Evolutionary conservation across 192 early-diverging fungal species (phyloP).

Genomic region (Podila horticola): DNA sequence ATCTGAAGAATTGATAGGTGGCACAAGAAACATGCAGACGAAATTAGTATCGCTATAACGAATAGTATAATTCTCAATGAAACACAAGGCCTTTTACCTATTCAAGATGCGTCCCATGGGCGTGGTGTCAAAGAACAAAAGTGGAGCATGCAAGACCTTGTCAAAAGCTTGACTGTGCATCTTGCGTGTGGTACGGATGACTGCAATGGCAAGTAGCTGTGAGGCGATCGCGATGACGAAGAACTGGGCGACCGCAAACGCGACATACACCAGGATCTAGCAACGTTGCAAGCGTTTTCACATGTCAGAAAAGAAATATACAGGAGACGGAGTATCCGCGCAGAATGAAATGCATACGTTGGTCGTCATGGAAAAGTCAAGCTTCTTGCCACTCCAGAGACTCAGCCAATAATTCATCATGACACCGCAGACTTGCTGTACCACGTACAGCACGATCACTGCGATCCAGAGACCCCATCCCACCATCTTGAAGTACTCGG

Average conservation of each 20-base stretch:
- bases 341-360: slow-evolving; percentile 3
- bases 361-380: slow-evolving; percentile 3
- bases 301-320: not conserved
- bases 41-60: slow-evolving; percentile 49
- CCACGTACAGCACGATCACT: not conserved
- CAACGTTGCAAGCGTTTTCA: not conserved
- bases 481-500: slow-evolving; percentile 7
- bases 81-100: slow-evolving; percentile 72
- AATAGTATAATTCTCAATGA: slow-evolving; percentile 61
- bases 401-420: slow-evolving; percentile 32
- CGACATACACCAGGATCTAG: slow-evolving; percentile 18
- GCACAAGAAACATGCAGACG: slow-evolving; percentile 10
- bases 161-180: slow-evolving; percentile 72
- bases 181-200: slow-evolving; percentile 64
- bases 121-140: slow-evolving; percentile 88
- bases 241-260: slow-evolving; percentile 3
- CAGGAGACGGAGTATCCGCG: not conserved
- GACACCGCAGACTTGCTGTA: slow-evolving; percentile 12
- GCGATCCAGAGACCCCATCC: slow-evolving; percentile 1
- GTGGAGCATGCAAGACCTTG: slow-evolving; percentile 63
- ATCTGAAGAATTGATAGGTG: slow-evolving; percentile 42
- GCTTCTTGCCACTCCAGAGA: slow-evolving; percentile 9
- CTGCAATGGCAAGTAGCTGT: slow-evolving; percentile 1
- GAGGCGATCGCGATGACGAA: slow-evolving; percentile 4
- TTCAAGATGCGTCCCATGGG: slow-evolving; percentile 88